Base-by-base conservation (phyloP, 2,329 filamentous ascomycete genomes). In the Fusarium compactum region DNA sequence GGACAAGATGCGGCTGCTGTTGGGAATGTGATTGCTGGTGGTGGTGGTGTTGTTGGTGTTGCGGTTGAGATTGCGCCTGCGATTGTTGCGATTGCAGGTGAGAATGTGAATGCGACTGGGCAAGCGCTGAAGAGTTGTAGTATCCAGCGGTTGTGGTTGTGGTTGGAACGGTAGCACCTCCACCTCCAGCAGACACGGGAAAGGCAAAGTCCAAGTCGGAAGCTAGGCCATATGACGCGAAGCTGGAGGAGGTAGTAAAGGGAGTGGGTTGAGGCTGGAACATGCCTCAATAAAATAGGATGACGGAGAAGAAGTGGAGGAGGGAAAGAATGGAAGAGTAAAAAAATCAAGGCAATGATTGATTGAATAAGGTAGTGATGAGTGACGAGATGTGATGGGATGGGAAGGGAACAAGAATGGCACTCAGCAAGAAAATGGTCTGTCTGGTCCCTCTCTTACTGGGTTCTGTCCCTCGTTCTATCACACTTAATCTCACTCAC, bases 261-360 rank as follows among this genome's bases (percentile, higher is more conserved):
- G 85, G 82, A 57, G 84, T 84, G 58, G 84, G 80, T 72, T 86
- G 84, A 75, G 86, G 83, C 78, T 86, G 83, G 80, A 86, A 88
- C 86, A 88, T 88, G 78, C 80, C 83, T 75, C 61, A 52, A 45
- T 47, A 34, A 54, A 56, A 53, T 47, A 53, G 32, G 54, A 58
- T n/a, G 52, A 57, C 55, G 65, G 50, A 47, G 55, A 64, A 52
- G 66, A 65, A 66, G 59, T 47, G 53, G 56, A 62, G 62, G 44
- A 52, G 16, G 53, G 14, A 41, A 48, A 25, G 25, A 34, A 45
- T 46, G 40, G 47, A 62, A 55, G 29, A 62, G 51, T 46, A 48
- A 47, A 44, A 58, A 58, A 54, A 62, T 27, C 54, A 54, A 65
- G 54, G 62, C 60, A 60, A 69, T 63, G 47, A n/a, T 18, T 53